Conservation (phyloP, 1,284 basidiomycete species). For the Trichosporon sp. region DNA sequence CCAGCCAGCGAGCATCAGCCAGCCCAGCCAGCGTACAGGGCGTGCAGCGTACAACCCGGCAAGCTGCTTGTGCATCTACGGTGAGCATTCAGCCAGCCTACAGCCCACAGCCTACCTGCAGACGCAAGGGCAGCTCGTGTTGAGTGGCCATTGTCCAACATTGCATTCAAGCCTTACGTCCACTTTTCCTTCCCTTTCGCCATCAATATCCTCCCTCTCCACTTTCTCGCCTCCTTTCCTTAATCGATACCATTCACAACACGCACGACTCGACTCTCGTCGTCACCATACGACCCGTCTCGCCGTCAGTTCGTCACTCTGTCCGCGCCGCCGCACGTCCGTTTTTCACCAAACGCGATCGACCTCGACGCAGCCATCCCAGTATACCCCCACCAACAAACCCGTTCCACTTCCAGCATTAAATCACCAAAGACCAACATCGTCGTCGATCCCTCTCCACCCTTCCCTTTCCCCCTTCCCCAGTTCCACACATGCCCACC, state of each 20-base stretch:
- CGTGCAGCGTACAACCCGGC: no score
- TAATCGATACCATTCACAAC: neutral
- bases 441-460: neutral
- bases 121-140: neutral
- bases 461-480: neutral
- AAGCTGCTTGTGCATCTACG: no score
- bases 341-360: neutral
- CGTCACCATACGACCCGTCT: no score
- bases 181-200: conserved; percentile 7
- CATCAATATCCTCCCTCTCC: neutral
- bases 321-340: conserved; percentile 2
- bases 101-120: neutral
- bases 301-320: no score
- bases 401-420: neutral
- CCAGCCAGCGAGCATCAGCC: neutral
- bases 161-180: neutral
- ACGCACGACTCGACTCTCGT: neutral
- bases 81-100: neutral
- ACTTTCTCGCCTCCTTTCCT: neutral
- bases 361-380: no score
- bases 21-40: no score
- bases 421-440: neutral
- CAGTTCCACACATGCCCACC: conserved; percentile 22
- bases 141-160: conserved; percentile 4
- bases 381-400: neutral